Percentiles rank a stretch among this genome's conserved stretches.
Evolutionary conservation across 495 filamentous ascomycete species (phyloP).

Genomic region (Oidiodendron maius): DNA sequence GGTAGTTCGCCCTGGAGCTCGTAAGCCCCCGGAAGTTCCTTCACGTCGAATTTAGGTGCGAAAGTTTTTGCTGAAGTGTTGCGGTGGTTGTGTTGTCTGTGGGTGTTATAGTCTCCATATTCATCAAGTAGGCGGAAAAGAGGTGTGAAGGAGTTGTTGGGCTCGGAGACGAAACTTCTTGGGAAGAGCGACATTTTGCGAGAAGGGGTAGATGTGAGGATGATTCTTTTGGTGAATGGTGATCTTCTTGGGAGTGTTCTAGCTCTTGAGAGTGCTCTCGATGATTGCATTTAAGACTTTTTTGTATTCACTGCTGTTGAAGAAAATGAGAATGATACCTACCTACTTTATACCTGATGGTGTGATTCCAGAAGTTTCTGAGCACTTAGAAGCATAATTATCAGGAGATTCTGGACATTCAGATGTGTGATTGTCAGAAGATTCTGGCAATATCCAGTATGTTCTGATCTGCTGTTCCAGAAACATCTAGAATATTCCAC

Average conservation of each 20-base stretch:
- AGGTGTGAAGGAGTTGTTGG: slow-evolving; percentile 37
- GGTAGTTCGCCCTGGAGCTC: slow-evolving; percentile 86
- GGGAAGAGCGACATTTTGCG: slow-evolving; percentile 64
- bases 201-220: slow-evolving; percentile 9
- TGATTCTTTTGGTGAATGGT: slow-evolving; percentile 5
- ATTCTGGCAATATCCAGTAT: slow-evolving; percentile 12
- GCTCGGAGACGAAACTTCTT: slow-evolving; percentile 36
- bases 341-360: slow-evolving; percentile 10
- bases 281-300: slow-evolving; percentile 22
- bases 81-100: slow-evolving; percentile 16
- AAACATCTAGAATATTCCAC: no score
- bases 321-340: slow-evolving; percentile 7
- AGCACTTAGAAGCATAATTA: not conserved
- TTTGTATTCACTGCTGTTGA: slow-evolving; percentile 18
- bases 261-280: slow-evolving; percentile 17
- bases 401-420: not conserved
- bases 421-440: slow-evolving; percentile 7
- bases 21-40: slow-evolving; percentile 61
- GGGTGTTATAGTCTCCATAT: slow-evolving; percentile 51
- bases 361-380: slow-evolving; percentile 7
- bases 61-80: slow-evolving; percentile 38
- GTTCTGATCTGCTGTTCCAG: no score
- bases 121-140: slow-evolving; percentile 76
- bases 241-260: slow-evolving; percentile 8
- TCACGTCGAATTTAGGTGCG: slow-evolving; percentile 74